Evolutionary conservation across 2,329 filamentous ascomycete species (phyloP).

Genomic region (Zelopaecilomyces penicillatus): DNA sequence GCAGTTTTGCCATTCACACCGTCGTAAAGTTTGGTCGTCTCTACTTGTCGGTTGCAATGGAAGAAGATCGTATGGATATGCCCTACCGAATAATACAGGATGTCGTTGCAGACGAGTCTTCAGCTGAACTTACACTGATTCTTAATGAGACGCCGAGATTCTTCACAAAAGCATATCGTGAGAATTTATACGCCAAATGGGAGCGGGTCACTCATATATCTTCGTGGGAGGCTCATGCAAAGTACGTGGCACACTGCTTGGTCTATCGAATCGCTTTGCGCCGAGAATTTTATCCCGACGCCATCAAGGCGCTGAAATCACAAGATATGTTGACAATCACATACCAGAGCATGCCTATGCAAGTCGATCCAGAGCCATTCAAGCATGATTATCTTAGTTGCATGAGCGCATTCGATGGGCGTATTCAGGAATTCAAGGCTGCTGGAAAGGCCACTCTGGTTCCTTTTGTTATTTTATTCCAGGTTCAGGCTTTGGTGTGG

Average conservation of each 20-base stretch:
- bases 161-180: conserved; percentile 21
- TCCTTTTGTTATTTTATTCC: conserved; percentile 50
- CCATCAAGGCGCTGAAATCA: conserved; percentile 14
- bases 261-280: conserved; percentile 31
- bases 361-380: conserved; percentile 1
- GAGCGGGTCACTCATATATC: conserved; percentile 22
- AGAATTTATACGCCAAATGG: conserved; percentile 9
- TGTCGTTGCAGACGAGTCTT: conserved; percentile 27
- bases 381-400: conserved; percentile 14
- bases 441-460: conserved; percentile 17
- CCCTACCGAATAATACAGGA: conserved; percentile 40
- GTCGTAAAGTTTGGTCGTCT: conserved; percentile 34
- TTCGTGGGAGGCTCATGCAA: conserved; percentile 19
- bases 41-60: conserved; percentile 27
- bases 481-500: conserved; percentile 53
- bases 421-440: conserved; percentile 16
- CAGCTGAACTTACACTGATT: conserved; percentile 37
- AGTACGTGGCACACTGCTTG: conserved; percentile 32
- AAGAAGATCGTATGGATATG: conserved; percentile 34
- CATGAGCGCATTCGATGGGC: conserved; percentile 25
- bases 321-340: conserved; percentile 18
- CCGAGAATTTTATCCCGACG: neutral
- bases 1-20: conserved; percentile 16
- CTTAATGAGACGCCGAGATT: conserved; percentile 44
- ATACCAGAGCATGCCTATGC: conserved; percentile 14